Evolutionary conservation across 2,329 filamentous ascomycete genomes (phyloP).

Genomic region (Paecilomyces sp.): DNA sequence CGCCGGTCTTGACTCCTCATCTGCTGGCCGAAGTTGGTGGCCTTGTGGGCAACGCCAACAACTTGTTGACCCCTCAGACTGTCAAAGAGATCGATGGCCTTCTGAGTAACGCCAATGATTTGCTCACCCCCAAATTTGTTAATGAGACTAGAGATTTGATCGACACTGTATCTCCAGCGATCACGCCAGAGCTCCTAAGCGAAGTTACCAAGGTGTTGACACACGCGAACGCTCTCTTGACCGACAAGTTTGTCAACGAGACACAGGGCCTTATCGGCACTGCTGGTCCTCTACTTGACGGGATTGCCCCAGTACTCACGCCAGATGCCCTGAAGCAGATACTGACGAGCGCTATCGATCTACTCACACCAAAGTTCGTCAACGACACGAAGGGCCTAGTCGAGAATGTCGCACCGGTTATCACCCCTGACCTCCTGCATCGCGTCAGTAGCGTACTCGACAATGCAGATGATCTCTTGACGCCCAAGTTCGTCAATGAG

Average conservation of each 20-base stretch:
- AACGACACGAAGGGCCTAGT: conserved; percentile 17
- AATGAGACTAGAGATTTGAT: conserved; percentile 16
- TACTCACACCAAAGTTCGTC: conserved; percentile 17
- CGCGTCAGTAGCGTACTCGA: conserved; percentile 14
- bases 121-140: conserved; percentile 24
- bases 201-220: conserved; percentile 13
- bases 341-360: conserved; percentile 16
- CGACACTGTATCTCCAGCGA: conserved; percentile 9
- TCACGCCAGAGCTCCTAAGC: conserved; percentile 16
- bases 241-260: conserved; percentile 14
- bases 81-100: conserved; percentile 17
- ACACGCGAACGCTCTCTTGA: conserved; percentile 18
- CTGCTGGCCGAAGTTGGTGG: conserved; percentile 16
- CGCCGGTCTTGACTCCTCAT: conserved; percentile 15
- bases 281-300: conserved; percentile 6
- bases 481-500: conserved; percentile 23
- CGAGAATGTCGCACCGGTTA: conserved; percentile 12
- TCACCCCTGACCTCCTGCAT: conserved; percentile 18
- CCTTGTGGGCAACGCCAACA: conserved; percentile 17
- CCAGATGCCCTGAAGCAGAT: conserved; percentile 14
- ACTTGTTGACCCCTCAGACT: conserved; percentile 21
- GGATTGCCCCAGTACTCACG: conserved; percentile 4
- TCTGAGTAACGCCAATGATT: conserved; percentile 17
- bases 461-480: conserved; percentile 24
- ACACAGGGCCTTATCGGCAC: conserved; percentile 11